These are phyloP conservation scores for Fraxinus excelsior DNA, from an alignment of 257 asterid genomes.

Conservation along the genomic window DNA sequence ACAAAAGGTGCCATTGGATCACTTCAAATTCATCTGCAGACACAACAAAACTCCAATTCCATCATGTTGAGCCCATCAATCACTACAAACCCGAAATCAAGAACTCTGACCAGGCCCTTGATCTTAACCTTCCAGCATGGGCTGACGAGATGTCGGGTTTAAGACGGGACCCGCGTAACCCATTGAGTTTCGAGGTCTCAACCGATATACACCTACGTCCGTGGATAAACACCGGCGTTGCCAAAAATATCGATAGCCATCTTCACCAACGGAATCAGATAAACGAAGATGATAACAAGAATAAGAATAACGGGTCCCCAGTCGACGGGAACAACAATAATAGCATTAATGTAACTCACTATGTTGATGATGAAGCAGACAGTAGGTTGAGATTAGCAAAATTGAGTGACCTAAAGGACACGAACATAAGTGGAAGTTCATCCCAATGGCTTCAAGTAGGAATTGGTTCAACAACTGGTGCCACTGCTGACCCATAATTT, in stretches of 20 bases:
- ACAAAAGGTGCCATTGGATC: constrained; percentile 97
- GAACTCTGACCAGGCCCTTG: constrained; percentile 42
- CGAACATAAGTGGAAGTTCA: constrained; percentile 36
- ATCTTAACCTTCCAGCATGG: constrained; percentile 82
- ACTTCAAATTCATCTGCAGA: constrained; percentile 57
- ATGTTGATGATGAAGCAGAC: constrained; percentile 67
- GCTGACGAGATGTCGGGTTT: constrained; percentile 44
- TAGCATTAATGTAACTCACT: constrained; percentile 1
- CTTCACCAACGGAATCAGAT: neutral
- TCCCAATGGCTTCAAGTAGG: constrained; percentile 89
- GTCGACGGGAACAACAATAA: constrained; percentile 13
- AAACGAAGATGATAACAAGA: constrained; percentile 1
- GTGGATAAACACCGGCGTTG: constrained; percentile 28
- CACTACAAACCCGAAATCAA: constrained; percentile 19
- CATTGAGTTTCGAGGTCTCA: constrained; percentile 64
- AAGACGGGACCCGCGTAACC: constrained; percentile 55
- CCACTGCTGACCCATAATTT: constrained; percentile 27
- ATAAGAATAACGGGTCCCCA: neutral
- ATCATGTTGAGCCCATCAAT: constrained; percentile 25
- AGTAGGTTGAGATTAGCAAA: constrained; percentile 64
- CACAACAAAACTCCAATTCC: constrained; percentile 44
- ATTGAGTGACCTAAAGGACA: constrained; percentile 56
- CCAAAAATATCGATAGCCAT: neutral
- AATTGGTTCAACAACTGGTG: constrained; percentile 52
- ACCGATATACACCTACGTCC: constrained; percentile 62